Evolutionary conservation across 345 rosid genomes (phyloP), one percentile per base, ranked within the genome.

Genomic region (Populus ilicifolia): DNA sequence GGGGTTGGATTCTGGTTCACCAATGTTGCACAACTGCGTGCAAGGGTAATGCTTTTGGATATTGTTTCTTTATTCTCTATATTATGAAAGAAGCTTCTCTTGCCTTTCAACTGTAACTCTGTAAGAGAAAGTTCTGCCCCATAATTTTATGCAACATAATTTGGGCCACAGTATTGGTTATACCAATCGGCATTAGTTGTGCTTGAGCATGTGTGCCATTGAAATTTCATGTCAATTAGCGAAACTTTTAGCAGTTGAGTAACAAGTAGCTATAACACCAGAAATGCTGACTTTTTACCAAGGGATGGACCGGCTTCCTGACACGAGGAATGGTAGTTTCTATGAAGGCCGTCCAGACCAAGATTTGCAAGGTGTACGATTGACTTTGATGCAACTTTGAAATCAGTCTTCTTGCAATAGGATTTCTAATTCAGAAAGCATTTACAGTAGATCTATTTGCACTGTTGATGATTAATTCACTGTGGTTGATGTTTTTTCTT

Each of bases 1-100:
- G 98, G 97, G 56, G 86, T 90, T 85, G 98, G 98, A 84, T 90
- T 85, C 82, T 94, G 98, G 98, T 91, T 88, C 76, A 84, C 88
- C 71, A 83, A 91, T 84, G 83, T 70, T 76, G 83, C 89, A 82
- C 92, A 88, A 68, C 81, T 94, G 84, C 97, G 97, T 36, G 38
- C 85, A 83, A 89, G 90, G 91, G 98, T 94, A 87, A 87, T 69
- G 27, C 71, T 67, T 21, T 36, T 46, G 33, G 72, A 73, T 74
- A 36, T 64, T 29, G 56, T 69, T 5, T 69, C 66, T 50, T 74
- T 18, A 36, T 38, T 12, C 54, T 23, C 33, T 33, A 44, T 70
- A 38, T 35, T 72, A 36, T 66, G 65, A 46, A 14, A 71, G 59
- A 5, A 11, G 11, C 41, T 38, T 62, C 70, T 75, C n/a, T 75